Evolutionary conservation across 306 rosid genomes (phyloP).

Genomic region (Lathyrus oleraceus): DNA sequence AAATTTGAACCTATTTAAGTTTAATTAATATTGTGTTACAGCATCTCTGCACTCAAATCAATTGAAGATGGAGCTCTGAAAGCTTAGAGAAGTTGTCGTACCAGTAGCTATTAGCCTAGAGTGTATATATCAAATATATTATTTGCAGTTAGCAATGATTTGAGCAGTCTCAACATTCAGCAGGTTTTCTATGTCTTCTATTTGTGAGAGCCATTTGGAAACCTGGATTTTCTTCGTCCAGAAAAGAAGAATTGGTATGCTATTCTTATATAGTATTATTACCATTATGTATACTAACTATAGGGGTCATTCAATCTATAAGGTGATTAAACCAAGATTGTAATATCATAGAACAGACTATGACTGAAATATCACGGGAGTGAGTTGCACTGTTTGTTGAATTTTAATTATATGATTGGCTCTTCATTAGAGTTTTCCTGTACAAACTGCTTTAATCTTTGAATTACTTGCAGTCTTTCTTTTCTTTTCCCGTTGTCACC

Average conservation of each 20-base stretch:
- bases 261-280: constrained; percentile 41
- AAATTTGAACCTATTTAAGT: constrained; percentile 18
- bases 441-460: constrained; percentile 30
- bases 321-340: constrained; percentile 53
- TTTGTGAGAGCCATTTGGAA: constrained; percentile 51
- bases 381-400: constrained; percentile 41
- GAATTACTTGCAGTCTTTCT: constrained; percentile 2
- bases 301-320: constrained; percentile 53
- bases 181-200: constrained; percentile 58
- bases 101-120: constrained; percentile 57
- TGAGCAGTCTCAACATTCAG: constrained; percentile 48
- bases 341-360: constrained; percentile 55
- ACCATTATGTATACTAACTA: constrained; percentile 51
- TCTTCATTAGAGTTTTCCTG: constrained; percentile 24
- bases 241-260: constrained; percentile 52
- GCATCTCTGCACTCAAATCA: constrained; percentile 80
- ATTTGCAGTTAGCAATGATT: constrained; percentile 60
- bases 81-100: constrained; percentile 41
- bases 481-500: not conserved
- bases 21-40: constrained; percentile 44
- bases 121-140: constrained; percentile 76
- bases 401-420: constrained; percentile 37
- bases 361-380: constrained; percentile 39
- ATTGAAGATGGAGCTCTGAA: constrained; percentile 87
- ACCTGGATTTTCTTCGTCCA: constrained; percentile 50